These are phyloP conservation scores for Ogataea paraovalis DNA, from an alignment of 805 yeast species.

Conservation along the genomic window DNA sequence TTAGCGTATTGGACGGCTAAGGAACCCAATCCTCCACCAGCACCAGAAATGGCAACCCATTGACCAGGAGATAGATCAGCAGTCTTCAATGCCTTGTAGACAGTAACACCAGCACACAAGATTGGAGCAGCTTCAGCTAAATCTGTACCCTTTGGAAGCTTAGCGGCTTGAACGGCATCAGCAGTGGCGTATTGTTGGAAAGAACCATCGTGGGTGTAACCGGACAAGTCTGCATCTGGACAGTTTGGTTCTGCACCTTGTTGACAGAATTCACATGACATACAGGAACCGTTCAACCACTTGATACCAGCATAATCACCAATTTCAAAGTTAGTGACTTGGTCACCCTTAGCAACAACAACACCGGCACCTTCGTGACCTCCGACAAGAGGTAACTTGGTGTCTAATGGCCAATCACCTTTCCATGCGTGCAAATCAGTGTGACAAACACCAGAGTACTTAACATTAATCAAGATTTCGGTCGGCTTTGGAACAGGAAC, in stretches of 20 bases:
- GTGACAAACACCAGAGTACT: conserved; percentile 91
- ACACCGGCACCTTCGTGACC: conserved; percentile 91
- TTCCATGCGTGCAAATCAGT: conserved; percentile 93
- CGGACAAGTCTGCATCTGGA: conserved; percentile 66
- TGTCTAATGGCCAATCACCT: conserved; percentile 86
- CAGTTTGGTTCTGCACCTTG: conserved; percentile 68
- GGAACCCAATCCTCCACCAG: conserved; percentile 80
- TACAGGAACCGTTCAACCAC: conserved; percentile 79
- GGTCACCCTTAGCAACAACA: conserved; percentile 71
- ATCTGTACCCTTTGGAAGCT: conserved; percentile 69
- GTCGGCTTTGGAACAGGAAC: conserved; percentile 76
- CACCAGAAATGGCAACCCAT: conserved; percentile 77
- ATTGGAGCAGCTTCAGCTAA: conserved; percentile 76
- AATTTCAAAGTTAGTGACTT: conserved; percentile 65
- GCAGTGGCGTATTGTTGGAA: conserved; percentile 91
- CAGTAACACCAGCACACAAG: conserved; percentile 89
- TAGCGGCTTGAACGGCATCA: conserved; percentile 82
- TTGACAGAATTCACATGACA: conserved; percentile 72
- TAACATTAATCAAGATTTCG: conserved; percentile 75
- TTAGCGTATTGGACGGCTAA: conserved; percentile 73
- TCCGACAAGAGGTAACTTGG: conserved; percentile 74
- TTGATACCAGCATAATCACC: conserved; percentile 84
- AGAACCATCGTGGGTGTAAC: conserved; percentile 87
- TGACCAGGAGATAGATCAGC: conserved; percentile 73
- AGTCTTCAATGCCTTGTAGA: conserved; percentile 83